Evolutionary conservation across 129 eudicot species (phyloP).

Genomic region (Centella asiatica): DNA sequence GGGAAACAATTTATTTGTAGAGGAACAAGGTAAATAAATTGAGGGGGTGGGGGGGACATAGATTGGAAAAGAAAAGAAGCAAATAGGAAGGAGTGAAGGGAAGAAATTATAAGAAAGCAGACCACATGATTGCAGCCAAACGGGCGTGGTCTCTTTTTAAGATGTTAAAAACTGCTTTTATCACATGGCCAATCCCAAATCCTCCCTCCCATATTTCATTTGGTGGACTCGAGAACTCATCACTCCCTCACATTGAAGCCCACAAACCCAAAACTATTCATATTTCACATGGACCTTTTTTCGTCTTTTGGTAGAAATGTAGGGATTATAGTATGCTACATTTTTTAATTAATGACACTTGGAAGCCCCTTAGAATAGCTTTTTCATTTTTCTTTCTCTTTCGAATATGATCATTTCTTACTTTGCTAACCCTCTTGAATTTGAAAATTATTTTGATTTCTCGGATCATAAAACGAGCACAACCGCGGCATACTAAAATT

Average conservation of each 20-base stretch:
- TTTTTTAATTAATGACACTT: too few species aligned
- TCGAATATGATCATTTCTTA: too few species aligned
- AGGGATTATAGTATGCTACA: neutral
- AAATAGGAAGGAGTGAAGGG: conserved; percentile 31
- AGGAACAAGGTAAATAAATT: too few species aligned
- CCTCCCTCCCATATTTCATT: conserved; percentile 1
- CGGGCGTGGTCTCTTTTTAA: conserved; percentile 88
- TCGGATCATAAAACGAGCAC: too few species aligned
- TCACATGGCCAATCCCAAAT: conserved; percentile 39
- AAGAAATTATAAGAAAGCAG: conserved; percentile 63
- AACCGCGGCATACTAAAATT: too few species aligned
- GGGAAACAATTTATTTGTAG: too few species aligned
- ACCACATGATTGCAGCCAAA: conserved; percentile 76
- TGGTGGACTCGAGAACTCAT: conserved; percentile 27
- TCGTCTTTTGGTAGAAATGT: neutral
- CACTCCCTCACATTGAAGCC: conserved; percentile 17
- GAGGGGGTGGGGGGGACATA: neutral
- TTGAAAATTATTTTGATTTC: too few species aligned
- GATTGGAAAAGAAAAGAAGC: conserved; percentile 9
- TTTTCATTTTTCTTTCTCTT: too few species aligned
- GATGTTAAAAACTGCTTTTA: conserved; percentile 53
- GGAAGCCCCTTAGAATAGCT: neutral
- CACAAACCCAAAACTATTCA: conserved; percentile 14
- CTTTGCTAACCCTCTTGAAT: too few species aligned
- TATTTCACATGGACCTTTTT: conserved; percentile 10